Percentiles rank a stretch among this genome's conserved stretches.
These are phyloP conservation scores for Russula lepida DNA, from an alignment of 768 basidiomycete genomes.

Conservation along the genomic window DNA sequence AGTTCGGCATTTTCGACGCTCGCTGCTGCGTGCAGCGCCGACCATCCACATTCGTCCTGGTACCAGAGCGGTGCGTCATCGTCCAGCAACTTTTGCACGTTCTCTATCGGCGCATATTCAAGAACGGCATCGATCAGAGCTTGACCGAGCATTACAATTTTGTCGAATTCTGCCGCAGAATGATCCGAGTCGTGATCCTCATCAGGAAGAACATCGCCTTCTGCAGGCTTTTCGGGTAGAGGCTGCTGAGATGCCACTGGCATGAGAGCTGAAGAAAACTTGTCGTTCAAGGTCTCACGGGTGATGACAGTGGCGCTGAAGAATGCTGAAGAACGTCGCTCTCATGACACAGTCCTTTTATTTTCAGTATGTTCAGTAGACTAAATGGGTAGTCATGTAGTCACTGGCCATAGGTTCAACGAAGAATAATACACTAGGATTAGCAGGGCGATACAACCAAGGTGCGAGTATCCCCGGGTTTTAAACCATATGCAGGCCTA, in stretches of 20 bases:
- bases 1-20: constrained; percentile 61
- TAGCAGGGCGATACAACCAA: not conserved
- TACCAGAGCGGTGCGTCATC: constrained; percentile 83
- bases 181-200: constrained; percentile 16
- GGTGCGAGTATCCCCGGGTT: not conserved
- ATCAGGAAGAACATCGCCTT: not conserved
- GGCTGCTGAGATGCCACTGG: not conserved
- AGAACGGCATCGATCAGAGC: constrained; percentile 53
- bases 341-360: no score
- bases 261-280: not conserved
- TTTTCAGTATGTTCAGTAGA: no score
- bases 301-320: no score
- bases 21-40: constrained; percentile 80
- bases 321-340: no score
- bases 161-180: constrained; percentile 18
- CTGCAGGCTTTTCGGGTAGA: not conserved
- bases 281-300: not conserved
- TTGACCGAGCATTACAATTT: constrained; percentile 40
- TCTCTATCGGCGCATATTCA: constrained; percentile 35
- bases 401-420: no score
- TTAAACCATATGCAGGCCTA: no score
- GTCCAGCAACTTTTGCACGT: constrained; percentile 44
- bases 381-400: no score
- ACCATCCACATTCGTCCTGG: constrained; percentile 73
- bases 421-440: not conserved